Percentiles rank a stretch among this genome's conserved stretches.
These are phyloP conservation scores for Ascochyta clinopodiicola DNA, from an alignment of 2,329 filamentous ascomycete species.

Conservation along the genomic window DNA sequence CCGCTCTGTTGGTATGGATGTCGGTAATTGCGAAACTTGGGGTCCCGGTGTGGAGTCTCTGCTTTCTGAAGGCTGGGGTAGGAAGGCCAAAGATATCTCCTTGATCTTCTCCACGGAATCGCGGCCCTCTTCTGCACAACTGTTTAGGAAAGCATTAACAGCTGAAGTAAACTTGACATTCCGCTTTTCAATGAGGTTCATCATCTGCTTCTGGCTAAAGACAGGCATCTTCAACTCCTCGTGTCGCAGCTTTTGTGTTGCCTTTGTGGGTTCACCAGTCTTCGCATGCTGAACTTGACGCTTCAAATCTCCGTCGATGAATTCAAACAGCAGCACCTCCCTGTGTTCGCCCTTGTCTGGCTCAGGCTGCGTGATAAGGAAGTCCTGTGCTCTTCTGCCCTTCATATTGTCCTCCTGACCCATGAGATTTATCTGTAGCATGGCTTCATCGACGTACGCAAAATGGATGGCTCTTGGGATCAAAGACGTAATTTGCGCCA, in stretches of 20 bases:
- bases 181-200: constrained; percentile 83
- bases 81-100: constrained; percentile 63
- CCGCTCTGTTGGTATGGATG: constrained; percentile 78
- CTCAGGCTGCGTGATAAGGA: constrained; percentile 44
- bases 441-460: constrained; percentile 82
- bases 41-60: constrained; percentile 51
- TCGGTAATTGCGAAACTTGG: constrained; percentile 61
- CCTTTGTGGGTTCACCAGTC: constrained; percentile 74
- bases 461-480: constrained; percentile 82
- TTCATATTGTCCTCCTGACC: constrained; percentile 72
- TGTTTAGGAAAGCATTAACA: constrained; percentile 77
- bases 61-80: constrained; percentile 66
- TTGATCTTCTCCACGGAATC: constrained; percentile 74
- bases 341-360: constrained; percentile 55
- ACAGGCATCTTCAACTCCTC: constrained; percentile 91
- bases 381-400: constrained; percentile 59
- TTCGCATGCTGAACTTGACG: constrained; percentile 75
- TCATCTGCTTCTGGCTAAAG: constrained; percentile 92
- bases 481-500: constrained; percentile 80
- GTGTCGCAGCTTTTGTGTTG: constrained; percentile 71
- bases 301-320: constrained; percentile 88
- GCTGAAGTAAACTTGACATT: constrained; percentile 83
- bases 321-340: constrained; percentile 89
- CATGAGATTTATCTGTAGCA: constrained; percentile 79
- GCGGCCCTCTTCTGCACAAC: constrained; percentile 67